Conservation (phyloP, 75 land plant species). For the Gnetum montanum region DNA sequence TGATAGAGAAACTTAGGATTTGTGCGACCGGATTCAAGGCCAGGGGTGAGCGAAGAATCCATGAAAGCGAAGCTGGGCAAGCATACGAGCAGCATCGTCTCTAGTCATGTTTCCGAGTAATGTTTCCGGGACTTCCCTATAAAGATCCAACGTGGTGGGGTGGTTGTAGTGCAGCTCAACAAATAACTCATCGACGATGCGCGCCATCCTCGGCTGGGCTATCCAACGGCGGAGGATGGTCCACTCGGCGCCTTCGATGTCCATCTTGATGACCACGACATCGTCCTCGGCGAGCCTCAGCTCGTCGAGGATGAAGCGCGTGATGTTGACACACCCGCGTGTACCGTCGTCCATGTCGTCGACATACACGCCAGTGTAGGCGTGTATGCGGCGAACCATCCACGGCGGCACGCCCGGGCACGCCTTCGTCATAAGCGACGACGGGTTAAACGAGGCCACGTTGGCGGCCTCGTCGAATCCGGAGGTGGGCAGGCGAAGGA, state of each 20-base stretch:
- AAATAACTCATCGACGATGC: constrained; percentile 32
- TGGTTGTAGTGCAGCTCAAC: constrained; percentile 32
- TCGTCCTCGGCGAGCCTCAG: constrained; percentile 9
- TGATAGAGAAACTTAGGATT: no score
- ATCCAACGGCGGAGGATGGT: constrained; percentile 25
- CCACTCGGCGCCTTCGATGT: constrained; percentile 36
- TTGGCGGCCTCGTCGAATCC: constrained; percentile 11
- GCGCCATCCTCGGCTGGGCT: constrained; percentile 18
- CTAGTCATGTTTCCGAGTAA: background rate
- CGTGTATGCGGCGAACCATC: constrained; percentile 22
- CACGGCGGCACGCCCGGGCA: constrained; percentile 20
- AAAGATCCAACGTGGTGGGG: constrained; percentile 10
- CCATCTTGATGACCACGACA: constrained; percentile 33
- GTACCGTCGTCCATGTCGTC: constrained; percentile 11
- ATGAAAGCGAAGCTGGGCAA: constrained; percentile 17
- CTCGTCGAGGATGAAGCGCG: constrained; percentile 24
- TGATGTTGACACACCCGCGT: constrained; percentile 10
- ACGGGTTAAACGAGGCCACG: constrained; percentile 3
- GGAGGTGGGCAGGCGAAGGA: constrained; percentile 4
- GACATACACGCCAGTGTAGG: constrained; percentile 13
- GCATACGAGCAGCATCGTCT: constrained; percentile 11
- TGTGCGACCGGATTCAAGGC: constrained; percentile 22
- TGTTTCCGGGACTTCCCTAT: constrained; percentile 12
- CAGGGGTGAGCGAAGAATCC: constrained; percentile 22
- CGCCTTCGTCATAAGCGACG: constrained; percentile 9